Evolutionary conservation across 805 yeast genomes (phyloP), one percentile per base, ranked within the genome.

Genomic region (Pichia gijzeniarum): DNA sequence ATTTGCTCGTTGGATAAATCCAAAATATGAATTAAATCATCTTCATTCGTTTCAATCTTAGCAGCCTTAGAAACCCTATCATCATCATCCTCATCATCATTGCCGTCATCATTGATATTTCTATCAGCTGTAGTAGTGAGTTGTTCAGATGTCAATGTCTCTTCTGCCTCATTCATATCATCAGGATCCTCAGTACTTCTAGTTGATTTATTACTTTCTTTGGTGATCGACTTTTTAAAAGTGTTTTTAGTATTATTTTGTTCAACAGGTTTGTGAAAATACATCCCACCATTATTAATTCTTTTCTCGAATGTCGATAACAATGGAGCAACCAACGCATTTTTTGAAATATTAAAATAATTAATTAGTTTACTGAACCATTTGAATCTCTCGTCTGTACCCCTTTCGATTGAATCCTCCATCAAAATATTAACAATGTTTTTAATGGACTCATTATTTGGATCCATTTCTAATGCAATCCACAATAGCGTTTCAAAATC

Each of bases 1-100:
- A 79, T 70, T 4, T 81, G 75, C 51, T 81, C 82, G 46, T 74
- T 76, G 48, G 73, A 73, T 19, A 61, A 48, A 39, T 61, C 65
- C 50, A 62, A 53, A 20, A 58, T 20, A 35, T 58, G 57, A 7
- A 54, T 45, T 41, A 21, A 3, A 31, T 35, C 34, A 12, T 27
- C 37, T 3, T 44, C 44, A 10, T 36, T 40, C 14, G 39, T 16
- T 10, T 20, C 31, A 5, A 38, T 43, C 2, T 25, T 31, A 13
- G 40, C 18, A 18, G 18, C 13, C 8, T 19, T 39, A 12, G 16
- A 10, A 1, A 22, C 39, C 13, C 33, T 30, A 10, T 36, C 44
- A n/a, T 45, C 30, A 21, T 48, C 38, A 32, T 35, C 50, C 6
- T 40, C 49, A 5, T 50, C 43, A 13, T 45, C 48, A 12, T 43